Base-by-base conservation (phyloP, 2,329 filamentous ascomycete genomes). In the Microsporum ferrugineum region DNA sequence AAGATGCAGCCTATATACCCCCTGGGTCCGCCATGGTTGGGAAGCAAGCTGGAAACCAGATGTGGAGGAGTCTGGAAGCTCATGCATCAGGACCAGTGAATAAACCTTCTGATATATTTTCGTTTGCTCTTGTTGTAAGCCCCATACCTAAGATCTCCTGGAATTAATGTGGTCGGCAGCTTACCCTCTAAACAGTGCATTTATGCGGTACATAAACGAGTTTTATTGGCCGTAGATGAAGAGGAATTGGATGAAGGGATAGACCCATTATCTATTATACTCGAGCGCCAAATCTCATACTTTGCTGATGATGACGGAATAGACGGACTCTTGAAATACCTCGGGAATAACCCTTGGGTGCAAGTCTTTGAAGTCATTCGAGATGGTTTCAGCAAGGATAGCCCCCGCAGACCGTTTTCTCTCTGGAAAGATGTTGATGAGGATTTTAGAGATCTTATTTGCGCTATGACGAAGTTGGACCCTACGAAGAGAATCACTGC, bases 211-310 rank as follows among this genome's bases (percentile, higher is more conserved):
- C 69, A 73, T 1, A 72, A 73, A 66, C 68, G 68, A 41, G 71
- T 77, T 49, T 71, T 77, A 61, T 75, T 78, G 64, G 70, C 70
- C 59, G 69, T 74, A 58, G 71, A 68, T 60, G 66, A 72, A 38
- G 65, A 69, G 49, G 69, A 70, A 65, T 61, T 72, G 65, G 49
- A 67, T 63, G 59, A 71, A 66, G 65, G 69, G 67, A 65, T 67
- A 34, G 73, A 76, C 47, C 69, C 69, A n/a, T 68, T 76, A 53
- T 71, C 71, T 49, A 68, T 74, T 64, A 73, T 80, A 39, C 66
- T 80, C 43, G 72, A 76, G 63, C 74, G 75, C 27, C 78, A 79
- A 63, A 72, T 80, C 12, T 80, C 77, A 2, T 77, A 76, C 65
- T 80, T 80, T 66, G 73, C 72, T 47, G 73, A 80, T 63, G 68